Conservation (phyloP, 305 asterid genomes). For the Withania somnifera region DNA sequence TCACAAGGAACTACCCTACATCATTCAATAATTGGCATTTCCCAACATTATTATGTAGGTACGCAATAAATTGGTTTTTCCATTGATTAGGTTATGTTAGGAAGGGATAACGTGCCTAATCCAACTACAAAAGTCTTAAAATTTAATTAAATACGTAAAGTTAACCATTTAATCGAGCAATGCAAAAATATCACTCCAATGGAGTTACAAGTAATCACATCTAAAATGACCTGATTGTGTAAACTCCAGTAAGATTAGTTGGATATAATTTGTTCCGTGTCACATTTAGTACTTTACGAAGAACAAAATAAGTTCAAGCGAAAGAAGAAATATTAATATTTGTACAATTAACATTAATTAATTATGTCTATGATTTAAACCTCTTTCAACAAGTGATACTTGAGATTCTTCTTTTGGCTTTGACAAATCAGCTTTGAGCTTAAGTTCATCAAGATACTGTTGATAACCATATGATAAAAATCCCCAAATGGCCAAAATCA, state of each 20-base stretch:
- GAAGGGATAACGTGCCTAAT: neutral
- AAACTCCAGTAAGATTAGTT: too few species aligned
- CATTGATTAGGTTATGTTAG: neutral
- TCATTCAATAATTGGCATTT: neutral
- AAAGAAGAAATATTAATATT: neutral
- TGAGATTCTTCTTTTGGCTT: neutral
- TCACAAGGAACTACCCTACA: neutral
- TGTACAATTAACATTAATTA: neutral
- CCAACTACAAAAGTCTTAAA: too few species aligned
- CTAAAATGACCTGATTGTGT: neutral
- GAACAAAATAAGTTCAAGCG: too few species aligned
- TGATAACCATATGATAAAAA: slow-evolving; percentile 30
- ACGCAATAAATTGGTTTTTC: neutral
- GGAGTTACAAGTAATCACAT: neutral
- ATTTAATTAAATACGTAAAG: too few species aligned
- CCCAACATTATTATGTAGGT: neutral
- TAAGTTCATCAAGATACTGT: slow-evolving; percentile 22
- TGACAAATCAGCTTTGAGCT: neutral
- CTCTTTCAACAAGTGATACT: slow-evolving; percentile 2
- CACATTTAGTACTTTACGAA: too few species aligned
- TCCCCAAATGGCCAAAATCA: slow-evolving; percentile 38
- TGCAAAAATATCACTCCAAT: neutral
- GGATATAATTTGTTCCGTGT: too few species aligned
- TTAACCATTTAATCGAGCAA: too few species aligned
- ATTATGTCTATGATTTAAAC: neutral